These are phyloP conservation scores for Ganoderma resinaceum DNA, from an alignment of 1,284 basidiomycete species.

Conservation along the genomic window DNA sequence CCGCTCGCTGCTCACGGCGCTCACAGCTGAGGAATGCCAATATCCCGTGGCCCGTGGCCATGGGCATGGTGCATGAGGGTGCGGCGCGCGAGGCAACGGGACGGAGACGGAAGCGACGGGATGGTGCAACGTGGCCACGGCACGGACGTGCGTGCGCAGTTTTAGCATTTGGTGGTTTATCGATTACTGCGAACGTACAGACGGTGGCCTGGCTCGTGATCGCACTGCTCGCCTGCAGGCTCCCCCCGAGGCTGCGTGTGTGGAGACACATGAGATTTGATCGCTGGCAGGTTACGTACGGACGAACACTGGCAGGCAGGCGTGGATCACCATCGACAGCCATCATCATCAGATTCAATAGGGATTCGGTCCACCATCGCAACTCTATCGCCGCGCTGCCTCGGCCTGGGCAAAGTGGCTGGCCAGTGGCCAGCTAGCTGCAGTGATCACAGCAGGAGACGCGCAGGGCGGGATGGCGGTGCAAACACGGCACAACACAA, in stretches of 20 bases:
- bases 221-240: neutral
- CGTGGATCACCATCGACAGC: conserved; percentile 1
- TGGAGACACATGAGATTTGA: neutral
- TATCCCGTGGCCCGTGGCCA: neutral
- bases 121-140: neutral
- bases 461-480: conserved; percentile 1
- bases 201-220: neutral
- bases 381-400: neutral
- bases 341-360: neutral
- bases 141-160: neutral
- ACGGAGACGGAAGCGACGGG: neutral
- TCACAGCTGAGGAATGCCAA: neutral
- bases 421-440: neutral
- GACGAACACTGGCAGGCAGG: neutral
- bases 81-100: neutral
- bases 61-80: neutral
- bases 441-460: neutral
- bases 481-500: neutral
- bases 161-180: neutral
- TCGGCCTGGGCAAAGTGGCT: neutral
- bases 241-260: conserved; percentile 3
- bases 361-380: neutral
- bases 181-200: neutral
- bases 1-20: too few relatives aligned
- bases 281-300: too few relatives aligned